A percentile compares a stretch with the other conserved stretches of the same genome.
These are phyloP conservation scores for Nicotiana obtusifolia DNA, from an alignment of 257 asterid genomes.

Conservation along the genomic window DNA sequence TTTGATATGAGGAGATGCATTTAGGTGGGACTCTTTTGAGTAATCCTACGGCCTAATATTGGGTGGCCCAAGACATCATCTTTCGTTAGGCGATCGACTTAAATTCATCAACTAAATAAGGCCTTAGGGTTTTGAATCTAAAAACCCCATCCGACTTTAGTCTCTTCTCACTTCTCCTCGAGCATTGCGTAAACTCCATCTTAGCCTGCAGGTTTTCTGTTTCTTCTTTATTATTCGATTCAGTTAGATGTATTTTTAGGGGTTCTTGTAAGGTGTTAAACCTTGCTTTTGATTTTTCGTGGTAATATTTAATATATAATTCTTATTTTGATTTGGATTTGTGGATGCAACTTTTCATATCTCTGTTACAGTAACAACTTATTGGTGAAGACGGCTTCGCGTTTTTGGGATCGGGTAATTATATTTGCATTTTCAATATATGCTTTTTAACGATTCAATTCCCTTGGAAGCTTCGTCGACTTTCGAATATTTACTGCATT, in stretches of 20 bases:
- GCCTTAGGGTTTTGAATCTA: not conserved
- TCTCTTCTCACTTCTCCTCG: not conserved
- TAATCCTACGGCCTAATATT: not conserved
- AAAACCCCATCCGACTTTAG: not conserved
- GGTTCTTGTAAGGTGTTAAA: too few species aligned
- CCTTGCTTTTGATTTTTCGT: not conserved
- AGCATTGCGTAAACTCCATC: not conserved
- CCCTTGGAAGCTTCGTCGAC: not conserved
- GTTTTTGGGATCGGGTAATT: slow-evolving; percentile 38
- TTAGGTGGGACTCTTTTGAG: too few species aligned
- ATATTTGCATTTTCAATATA: not conserved
- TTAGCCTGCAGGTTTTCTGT: not conserved
- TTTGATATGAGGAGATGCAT: too few species aligned
- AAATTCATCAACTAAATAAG: not conserved
- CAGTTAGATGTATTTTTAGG: not conserved
- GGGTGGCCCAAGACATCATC: not conserved
- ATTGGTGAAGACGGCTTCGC: slow-evolving; percentile 20
- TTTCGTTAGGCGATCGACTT: not conserved
- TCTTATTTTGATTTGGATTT: not conserved
- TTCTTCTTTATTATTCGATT: not conserved
- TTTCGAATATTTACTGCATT: not conserved
- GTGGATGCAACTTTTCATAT: not conserved
- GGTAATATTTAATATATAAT: not conserved
- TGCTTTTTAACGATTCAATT: not conserved
- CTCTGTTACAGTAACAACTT: not conserved